Evolutionary conservation across 2,329 filamentous ascomycete species (phyloP).

Genomic region (Hypoxylon rubiginosum): DNA sequence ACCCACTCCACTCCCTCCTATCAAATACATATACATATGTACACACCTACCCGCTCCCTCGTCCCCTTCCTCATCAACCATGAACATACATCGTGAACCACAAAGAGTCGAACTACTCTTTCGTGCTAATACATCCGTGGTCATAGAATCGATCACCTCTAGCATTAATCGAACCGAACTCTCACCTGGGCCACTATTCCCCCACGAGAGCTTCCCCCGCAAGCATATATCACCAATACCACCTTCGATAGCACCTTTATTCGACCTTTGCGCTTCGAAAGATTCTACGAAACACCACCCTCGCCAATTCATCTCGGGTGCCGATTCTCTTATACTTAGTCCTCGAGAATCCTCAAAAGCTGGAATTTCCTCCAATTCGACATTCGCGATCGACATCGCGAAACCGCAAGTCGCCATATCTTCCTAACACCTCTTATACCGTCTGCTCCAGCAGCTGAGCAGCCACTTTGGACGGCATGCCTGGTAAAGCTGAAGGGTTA

Average conservation of each 20-base stretch:
- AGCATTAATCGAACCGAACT: conserved; percentile 35
- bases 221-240: conserved; percentile 29
- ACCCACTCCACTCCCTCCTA: conserved; percentile 48
- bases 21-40: conserved; percentile 51
- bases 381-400: conserved; percentile 45
- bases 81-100: conserved; percentile 45
- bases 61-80: conserved; percentile 43
- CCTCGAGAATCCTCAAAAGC: conserved; percentile 14
- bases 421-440: conserved; percentile 21
- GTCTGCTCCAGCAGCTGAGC: conserved; percentile 46
- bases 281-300: conserved; percentile 22
- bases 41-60: conserved; percentile 52
- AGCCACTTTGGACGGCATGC: conserved; percentile 70
- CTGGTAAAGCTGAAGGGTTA: conserved; percentile 83
- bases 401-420: conserved; percentile 41
- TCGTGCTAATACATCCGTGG: conserved; percentile 35
- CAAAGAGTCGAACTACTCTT: conserved; percentile 39
- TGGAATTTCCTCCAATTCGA: conserved; percentile 32
- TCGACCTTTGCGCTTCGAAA: conserved; percentile 23
- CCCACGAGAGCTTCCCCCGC: conserved; percentile 31
- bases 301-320: conserved; percentile 33
- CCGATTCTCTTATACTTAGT: conserved; percentile 36
- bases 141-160: conserved; percentile 44
- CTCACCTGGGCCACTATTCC: conserved; percentile 36
- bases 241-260: conserved; percentile 19